These are phyloP conservation scores for Mortierella sp. DNA, from an alignment of 371 early-diverging fungal species.

Conservation along the genomic window DNA sequence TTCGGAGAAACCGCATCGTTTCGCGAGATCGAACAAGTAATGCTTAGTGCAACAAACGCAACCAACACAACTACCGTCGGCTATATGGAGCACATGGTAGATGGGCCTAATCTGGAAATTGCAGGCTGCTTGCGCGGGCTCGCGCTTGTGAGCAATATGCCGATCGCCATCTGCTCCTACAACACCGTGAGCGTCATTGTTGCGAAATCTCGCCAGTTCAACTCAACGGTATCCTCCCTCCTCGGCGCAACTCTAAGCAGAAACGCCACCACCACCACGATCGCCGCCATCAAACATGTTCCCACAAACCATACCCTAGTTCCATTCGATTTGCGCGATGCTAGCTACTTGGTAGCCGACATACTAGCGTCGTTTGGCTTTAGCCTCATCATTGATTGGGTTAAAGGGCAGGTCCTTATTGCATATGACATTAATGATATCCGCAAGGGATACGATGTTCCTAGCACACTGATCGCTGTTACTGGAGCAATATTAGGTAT, in stretches of 20 bases:
- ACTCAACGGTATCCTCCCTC: background rate
- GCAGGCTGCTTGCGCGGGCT: slow-evolving; percentile 6
- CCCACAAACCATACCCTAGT: slow-evolving; percentile 17
- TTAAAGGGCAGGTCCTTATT: background rate
- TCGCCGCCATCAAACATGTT: slow-evolving; percentile 6
- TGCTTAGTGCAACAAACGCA: slow-evolving; percentile 4
- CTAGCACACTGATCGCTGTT: slow-evolving; percentile 7
- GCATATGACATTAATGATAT: background rate
- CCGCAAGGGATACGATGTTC: slow-evolving; percentile 15
- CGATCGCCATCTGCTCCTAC: slow-evolving; percentile 8
- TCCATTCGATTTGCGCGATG: slow-evolving; percentile 1
- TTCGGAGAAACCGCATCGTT: background rate
- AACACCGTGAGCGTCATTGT: slow-evolving; percentile 4
- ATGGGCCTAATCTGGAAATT: background rate
- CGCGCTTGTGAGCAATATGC: background rate
- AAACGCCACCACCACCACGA: background rate
- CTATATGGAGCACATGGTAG: background rate
- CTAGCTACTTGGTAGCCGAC: slow-evolving; percentile 13
- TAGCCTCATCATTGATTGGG: slow-evolving; percentile 1
- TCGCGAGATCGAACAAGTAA: background rate
- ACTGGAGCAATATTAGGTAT: background rate
- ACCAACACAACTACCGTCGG: slow-evolving; percentile 6
- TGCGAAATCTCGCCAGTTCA: slow-evolving; percentile 10
- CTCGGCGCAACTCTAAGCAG: background rate
- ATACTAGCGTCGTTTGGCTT: slow-evolving; percentile 7